Percentiles rank a stretch among this genome's conserved stretches.
Evolutionary conservation across 2,329 filamentous ascomycete genomes (phyloP).

Genomic region (Didymella exigua): DNA sequence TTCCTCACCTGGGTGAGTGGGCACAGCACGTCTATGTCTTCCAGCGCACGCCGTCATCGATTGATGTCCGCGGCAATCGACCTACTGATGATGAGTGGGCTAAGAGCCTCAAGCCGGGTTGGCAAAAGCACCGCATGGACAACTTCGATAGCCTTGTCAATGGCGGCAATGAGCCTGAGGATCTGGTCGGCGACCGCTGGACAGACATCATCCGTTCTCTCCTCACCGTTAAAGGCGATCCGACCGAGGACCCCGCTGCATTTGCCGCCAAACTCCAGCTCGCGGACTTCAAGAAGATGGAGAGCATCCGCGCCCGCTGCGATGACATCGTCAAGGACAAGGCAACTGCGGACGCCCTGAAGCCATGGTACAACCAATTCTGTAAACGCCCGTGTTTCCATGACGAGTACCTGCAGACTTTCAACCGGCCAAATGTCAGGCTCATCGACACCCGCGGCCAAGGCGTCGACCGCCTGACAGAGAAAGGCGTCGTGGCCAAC

Average conservation of each 20-base stretch:
- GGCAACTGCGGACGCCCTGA: conserved; percentile 58
- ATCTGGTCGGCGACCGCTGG: conserved; percentile 61
- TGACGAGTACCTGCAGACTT: conserved; percentile 63
- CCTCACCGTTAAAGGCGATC: conserved; percentile 14
- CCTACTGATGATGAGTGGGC: conserved; percentile 25
- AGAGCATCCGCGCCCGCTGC: conserved; percentile 55
- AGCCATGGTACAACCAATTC: conserved; percentile 65
- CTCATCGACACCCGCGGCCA: conserved; percentile 65
- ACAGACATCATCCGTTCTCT: conserved; percentile 39
- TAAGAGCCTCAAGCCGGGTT: conserved; percentile 47
- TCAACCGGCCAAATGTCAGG: conserved; percentile 64
- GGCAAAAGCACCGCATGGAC: conserved; percentile 55
- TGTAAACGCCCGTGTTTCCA: conserved; percentile 70
- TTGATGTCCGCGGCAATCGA: conserved; percentile 46
- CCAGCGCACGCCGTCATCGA: conserved; percentile 59
- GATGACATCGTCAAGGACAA: conserved; percentile 60
- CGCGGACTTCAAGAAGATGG: conserved; percentile 48
- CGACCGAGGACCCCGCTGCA: conserved; percentile 16
- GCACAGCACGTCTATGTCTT: conserved; percentile 61
- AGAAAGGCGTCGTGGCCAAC: conserved; percentile 55
- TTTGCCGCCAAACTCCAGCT: conserved; percentile 26
- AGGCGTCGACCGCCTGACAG: conserved; percentile 52
- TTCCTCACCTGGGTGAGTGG: conserved; percentile 52
- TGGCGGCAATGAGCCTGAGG: conserved; percentile 31
- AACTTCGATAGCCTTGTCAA: conserved; percentile 54